phyloP scores from a whole-genome alignment of 1,284 basidiomycete species.

The Abortiporus biennis region DNA sequence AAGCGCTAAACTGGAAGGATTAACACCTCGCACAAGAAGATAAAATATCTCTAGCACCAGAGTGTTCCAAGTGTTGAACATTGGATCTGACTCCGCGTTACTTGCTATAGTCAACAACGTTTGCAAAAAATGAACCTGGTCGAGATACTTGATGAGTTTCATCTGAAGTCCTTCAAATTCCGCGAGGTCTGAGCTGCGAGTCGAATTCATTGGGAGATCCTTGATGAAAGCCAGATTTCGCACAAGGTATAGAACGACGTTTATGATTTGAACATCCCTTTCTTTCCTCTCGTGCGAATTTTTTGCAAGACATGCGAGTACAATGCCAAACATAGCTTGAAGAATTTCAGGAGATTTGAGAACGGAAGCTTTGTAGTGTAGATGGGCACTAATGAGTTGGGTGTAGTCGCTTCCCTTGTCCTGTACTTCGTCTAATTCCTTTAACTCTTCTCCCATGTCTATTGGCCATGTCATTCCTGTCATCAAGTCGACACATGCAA shows the following conservation, averaged over 20 bases:
- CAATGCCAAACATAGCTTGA: slow-evolving; percentile 62
- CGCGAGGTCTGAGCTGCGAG: slow-evolving; percentile 67
- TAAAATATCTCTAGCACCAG: slow-evolving; percentile 88
- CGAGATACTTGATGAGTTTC: slow-evolving; percentile 65
- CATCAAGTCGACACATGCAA: slow-evolving; percentile 84
- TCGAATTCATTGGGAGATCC: slow-evolving; percentile 67
- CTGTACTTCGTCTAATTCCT: slow-evolving; percentile 77
- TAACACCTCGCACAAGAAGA: slow-evolving; percentile 76
- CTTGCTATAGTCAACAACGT: slow-evolving; percentile 81
- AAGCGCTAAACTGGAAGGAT: slow-evolving; percentile 51
- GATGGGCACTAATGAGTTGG: slow-evolving; percentile 71
- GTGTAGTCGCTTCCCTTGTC: slow-evolving; percentile 84
- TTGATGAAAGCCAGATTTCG: slow-evolving; percentile 89
- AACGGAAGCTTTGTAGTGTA: slow-evolving; percentile 81
- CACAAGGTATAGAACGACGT: slow-evolving; percentile 83
- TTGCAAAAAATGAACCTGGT: slow-evolving; percentile 70
- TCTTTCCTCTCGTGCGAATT: slow-evolving; percentile 58
- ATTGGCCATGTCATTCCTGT: slow-evolving; percentile 98
- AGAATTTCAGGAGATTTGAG: slow-evolving; percentile 63
- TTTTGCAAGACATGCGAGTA: slow-evolving; percentile 66
- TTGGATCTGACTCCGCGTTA: slow-evolving; percentile 60
- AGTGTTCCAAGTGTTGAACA: slow-evolving; percentile 82
- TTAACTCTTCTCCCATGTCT: slow-evolving; percentile 86
- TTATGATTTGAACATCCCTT: slow-evolving; percentile 81
- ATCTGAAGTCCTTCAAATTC: slow-evolving; percentile 76